phyloP scores from a whole-genome alignment of 129 eudicot species.

The Logfia minima region DNA sequence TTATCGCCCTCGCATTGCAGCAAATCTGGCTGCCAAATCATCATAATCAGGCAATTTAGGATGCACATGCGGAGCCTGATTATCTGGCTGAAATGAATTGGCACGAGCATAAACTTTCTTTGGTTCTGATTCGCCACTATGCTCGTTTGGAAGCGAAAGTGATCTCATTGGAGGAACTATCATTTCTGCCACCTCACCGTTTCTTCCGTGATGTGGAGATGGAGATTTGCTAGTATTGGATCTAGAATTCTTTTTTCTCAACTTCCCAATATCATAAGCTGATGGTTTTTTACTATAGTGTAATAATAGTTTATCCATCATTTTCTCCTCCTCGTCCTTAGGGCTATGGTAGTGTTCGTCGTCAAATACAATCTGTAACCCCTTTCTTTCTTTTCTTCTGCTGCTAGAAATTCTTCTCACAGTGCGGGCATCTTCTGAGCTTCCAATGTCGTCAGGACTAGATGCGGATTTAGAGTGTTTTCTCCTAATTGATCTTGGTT shows the following conservation, averaged over 20 bases:
- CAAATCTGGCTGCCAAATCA: slow-evolving; percentile 89
- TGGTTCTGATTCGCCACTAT: slow-evolving; percentile 34
- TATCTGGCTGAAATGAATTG: slow-evolving; percentile 76
- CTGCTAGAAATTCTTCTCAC: slow-evolving; percentile 61
- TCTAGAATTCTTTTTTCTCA: slow-evolving; percentile 45
- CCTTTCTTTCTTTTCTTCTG: slow-evolving; percentile 77
- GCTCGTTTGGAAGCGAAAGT: slow-evolving; percentile 66
- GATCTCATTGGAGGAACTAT: slow-evolving; percentile 56
- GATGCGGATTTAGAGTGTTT: slow-evolving; percentile 63
- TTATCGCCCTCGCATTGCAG: slow-evolving; percentile 38
- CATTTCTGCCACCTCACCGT: slow-evolving; percentile 37
- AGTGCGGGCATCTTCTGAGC: slow-evolving; percentile 46
- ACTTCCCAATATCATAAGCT: slow-evolving; percentile 43
- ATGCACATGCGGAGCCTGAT: slow-evolving; percentile 83
- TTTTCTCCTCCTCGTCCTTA: slow-evolving; percentile 72
- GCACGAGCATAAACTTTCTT: slow-evolving; percentile 70
- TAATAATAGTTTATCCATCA: slow-evolving; percentile 76
- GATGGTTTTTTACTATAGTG: slow-evolving; percentile 88
- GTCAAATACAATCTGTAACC: slow-evolving; percentile 68
- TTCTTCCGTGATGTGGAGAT: slow-evolving; percentile 21
- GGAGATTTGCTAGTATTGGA: slow-evolving; percentile 43
- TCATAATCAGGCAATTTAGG: slow-evolving; percentile 96
- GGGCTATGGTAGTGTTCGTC: slow-evolving; percentile 49
- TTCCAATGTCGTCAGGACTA: slow-evolving; percentile 34
- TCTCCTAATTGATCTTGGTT: slow-evolving; percentile 68